Evolutionary conservation across 2,329 filamentous ascomycete species (phyloP), one percentile per base, ranked within the genome.

Genomic region (Alternaria incomplexa): DNA sequence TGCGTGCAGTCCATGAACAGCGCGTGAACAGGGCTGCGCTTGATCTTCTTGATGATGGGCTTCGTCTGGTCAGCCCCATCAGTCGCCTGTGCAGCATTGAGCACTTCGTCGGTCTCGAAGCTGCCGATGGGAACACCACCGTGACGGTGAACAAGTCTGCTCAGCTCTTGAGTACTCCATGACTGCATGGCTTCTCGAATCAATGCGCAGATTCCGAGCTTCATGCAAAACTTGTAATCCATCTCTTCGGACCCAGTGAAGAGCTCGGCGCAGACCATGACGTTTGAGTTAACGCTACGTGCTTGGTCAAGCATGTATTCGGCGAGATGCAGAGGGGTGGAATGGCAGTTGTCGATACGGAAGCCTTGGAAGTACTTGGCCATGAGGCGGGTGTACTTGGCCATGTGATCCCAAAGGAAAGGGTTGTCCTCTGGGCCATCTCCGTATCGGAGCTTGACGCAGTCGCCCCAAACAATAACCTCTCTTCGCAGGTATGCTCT

Each of bases 1-100:
- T 99, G 96, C 0, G 96, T 99, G 80, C 96, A 99, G 78, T 99
- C 96, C 93, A 98, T 98, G 81, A 99, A 97, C 1, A 99, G 84
- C 1, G 95, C 96, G 69, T 97, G 94, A 0, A 98, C 91, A 5
- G 94, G 93, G 4, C 89, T 92, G n/a, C 91, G 90, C 69, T 93
- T 92, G 79, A 99, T 94, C 65, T 87, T 90, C 68, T 90, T 91
- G 68, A 97, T 86, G 17, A 92, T 87, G 72, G 55, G 46, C 22
- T 67, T 62, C 4, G 52, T 40, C 30, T 60, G 40, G 40, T 57
- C 50, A 36, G 71, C 71, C 4, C 77, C 78, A 36, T 78, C 77
- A 13, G 50, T 64, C 11, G 73, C 65, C 44, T 79, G 77, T 62
- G 90, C 89, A 3, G 86, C 86, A 64, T 87, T 89, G 9, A 90